Percentiles rank a stretch among this genome's conserved stretches.
These are phyloP conservation scores for Acanthamoeba triangularis DNA, from an alignment of 208 protist species.

Conservation along the genomic window DNA sequence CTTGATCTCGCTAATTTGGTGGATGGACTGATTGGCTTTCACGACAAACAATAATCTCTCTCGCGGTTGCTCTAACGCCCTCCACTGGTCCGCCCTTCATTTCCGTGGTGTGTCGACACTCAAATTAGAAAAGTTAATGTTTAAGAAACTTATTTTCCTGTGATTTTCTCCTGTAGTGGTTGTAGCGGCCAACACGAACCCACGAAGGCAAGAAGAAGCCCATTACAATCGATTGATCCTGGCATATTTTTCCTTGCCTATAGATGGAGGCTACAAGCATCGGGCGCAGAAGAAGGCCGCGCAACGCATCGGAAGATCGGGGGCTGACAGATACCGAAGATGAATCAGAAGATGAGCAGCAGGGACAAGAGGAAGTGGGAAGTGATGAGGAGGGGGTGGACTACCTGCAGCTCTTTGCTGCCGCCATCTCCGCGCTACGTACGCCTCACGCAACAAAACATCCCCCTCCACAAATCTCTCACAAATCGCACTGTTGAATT, in stretches of 20 bases:
- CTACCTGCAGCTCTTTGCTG: slow-evolving; percentile 13
- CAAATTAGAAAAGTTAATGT: not conserved
- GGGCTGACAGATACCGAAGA: not conserved
- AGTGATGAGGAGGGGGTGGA: not conserved
- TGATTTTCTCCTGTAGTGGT: no score
- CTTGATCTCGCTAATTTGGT: not conserved
- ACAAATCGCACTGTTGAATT: not conserved
- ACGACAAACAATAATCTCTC: not conserved
- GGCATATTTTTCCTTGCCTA: not conserved
- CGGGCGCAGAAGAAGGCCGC: not conserved
- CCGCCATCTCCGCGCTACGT: slow-evolving; percentile 23
- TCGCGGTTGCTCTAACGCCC: not conserved
- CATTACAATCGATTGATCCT: no score
- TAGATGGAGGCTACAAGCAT: not conserved
- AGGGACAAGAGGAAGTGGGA: not conserved
- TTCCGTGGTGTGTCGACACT: not conserved
- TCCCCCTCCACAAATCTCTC: not conserved
- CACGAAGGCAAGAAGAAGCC: no score
- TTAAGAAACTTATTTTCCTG: no score
- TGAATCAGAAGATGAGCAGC: not conserved
- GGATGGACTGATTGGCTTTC: no score
- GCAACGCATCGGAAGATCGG: not conserved
- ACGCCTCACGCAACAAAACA: not conserved
- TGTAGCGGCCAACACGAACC: no score
- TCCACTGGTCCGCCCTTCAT: not conserved